Evolutionary conservation across 306 rosid genomes (phyloP), one percentile per base, ranked within the genome.

Genomic region (Cucumis cinereus): DNA sequence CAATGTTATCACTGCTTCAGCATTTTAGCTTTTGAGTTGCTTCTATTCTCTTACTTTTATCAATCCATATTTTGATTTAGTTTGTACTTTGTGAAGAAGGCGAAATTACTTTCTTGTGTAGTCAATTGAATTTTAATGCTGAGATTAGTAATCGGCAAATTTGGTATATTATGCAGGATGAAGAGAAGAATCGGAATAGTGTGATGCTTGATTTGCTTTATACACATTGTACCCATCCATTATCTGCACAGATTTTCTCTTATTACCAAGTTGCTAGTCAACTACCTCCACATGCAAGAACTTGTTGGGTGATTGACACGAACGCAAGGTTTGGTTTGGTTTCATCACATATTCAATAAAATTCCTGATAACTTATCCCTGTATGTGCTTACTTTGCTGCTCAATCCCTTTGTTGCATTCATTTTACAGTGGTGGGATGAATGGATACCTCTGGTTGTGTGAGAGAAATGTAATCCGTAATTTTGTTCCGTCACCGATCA

Each of bases 341-440:
- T 73, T 74, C 73, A n/a, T 43, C 6, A 20, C 38, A 69, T 43
- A 22, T 69, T 69, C 74, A 45, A 45, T 69, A 6, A 0, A 10
- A 24, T 66, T 24, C 50, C 35, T 56, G 50, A 54, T 36, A 55
- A 55, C 10, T 64, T 66, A 17, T 20, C 53, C 53, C 53, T 66
- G 17, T 66, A 19, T 38, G 72, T 38, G 50, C 50, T 66, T 35
- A 16, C 40, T 36, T 36, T 63, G 49, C 28, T 35, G 2, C 26
- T n/a, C 45, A 35, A 54, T 71, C 73, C 66, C 41, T 79, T 52
- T 36, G 50, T 72, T 66, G 73, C 6, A 14, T 66, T 10, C 53
- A 66, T 62, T 83, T 77, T 78, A 74, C 90, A 94, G 98, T 38
- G 92, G 86, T 74, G 96, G 98, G 73, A 94, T 94, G 96, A 91